phyloP scores from a whole-genome alignment of 2,329 filamentous ascomycete genomes.

The Stagonosporopsis cucurbitacearum region DNA sequence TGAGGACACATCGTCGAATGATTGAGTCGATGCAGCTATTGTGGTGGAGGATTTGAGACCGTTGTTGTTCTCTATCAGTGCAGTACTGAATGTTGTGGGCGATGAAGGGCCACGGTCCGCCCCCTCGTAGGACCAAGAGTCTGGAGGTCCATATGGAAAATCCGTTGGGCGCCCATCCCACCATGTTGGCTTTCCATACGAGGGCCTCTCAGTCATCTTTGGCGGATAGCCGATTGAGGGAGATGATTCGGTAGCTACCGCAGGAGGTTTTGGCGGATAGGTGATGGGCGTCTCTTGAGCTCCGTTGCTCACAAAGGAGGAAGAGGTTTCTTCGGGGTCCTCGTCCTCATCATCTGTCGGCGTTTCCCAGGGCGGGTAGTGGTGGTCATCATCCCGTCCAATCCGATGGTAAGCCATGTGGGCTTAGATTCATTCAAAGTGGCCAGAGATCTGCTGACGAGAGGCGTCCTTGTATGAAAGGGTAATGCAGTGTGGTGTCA shows the following conservation, averaged over 20 bases:
- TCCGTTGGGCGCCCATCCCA: neutral
- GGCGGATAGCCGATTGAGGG: neutral
- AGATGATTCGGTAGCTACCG: neutral
- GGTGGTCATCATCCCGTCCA: conserved; percentile 6
- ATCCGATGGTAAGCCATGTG: conserved; percentile 26
- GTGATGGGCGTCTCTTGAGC: neutral
- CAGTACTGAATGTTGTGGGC: neutral
- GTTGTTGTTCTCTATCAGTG: neutral
- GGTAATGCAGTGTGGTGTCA: conserved; percentile 21
- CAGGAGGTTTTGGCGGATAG: neutral
- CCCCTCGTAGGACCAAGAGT: neutral
- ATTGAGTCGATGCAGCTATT: conserved; percentile 1
- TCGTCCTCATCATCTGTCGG: conserved; percentile 16
- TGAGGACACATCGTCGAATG: neutral
- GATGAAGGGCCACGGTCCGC: neutral
- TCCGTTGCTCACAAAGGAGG: conserved; percentile 1
- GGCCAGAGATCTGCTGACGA: conserved; percentile 27
- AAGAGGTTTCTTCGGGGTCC: neutral
- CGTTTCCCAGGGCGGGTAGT: neutral
- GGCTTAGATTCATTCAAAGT: conserved; percentile 16
- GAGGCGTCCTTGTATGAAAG: conserved; percentile 18
- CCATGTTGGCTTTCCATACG: neutral
- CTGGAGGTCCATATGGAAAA: neutral
- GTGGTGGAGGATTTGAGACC: neutral
- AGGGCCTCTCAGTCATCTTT: neutral